Base-by-base conservation (phyloP, 306 rosid genomes). In the Prunus armeniaca region DNA sequence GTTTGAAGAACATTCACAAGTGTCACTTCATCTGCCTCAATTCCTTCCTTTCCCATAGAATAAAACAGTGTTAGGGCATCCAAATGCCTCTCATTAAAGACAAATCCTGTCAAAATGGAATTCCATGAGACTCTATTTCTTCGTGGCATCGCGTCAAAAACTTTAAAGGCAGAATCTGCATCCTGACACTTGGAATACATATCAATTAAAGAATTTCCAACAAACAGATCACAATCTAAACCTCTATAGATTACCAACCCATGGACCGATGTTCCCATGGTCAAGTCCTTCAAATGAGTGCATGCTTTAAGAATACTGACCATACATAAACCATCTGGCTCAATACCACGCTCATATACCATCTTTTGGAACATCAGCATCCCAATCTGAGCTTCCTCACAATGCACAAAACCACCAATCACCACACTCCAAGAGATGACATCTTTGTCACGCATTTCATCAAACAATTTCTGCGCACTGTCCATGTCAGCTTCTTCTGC, bases 101-200 rank as follows among this genome's bases (percentile, higher is more conserved):
- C 72, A 66, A 71, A 87, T 5, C 87, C 83, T 43, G 85, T 74
- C 14, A 82, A 47, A 22, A 84, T 74, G 46, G 80, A 79, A 71
- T 82, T 87, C 91, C 88, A 84, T 0, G 88, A 82, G 60, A 87
- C 83, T 55, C 27, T 84, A 67, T 84, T 87, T 56, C 79, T 84
- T 27, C 14, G 60, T 8, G 63, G 79, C 75, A 80, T 82, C 69
- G 73, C 85, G 20, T 74, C 55, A 67, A 87, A 84, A 57, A 67
- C 45, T 58, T 71, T 49, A 18, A 71, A 55, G 1, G 91, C 85
- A 46, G 87, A 80, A 71, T 77, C 71, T 11, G 62, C 80, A 65
- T 82, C 80, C 3, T 8, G 15, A 43, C 85, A 74, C 73, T 82
- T 82, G 38, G 91, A 78, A 80, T 87, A 84, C 85, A 82, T 77